These are phyloP conservation scores for Bromus sterilis DNA, from an alignment of 176 grass and related monocot genomes.

Conservation along the genomic window DNA sequence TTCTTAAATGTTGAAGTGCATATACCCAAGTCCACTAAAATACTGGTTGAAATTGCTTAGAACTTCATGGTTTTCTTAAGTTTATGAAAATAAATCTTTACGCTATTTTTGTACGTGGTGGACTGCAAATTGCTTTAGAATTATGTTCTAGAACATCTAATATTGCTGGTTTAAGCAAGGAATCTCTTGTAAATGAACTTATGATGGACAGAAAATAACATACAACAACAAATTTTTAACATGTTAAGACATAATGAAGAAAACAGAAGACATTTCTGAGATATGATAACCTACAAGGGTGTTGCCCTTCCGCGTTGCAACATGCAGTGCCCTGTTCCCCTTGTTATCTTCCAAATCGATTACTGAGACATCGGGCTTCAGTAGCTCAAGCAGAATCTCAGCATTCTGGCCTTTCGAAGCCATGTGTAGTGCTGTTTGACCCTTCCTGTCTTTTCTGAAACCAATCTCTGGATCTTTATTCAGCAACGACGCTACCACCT, in stretches of 20 bases:
- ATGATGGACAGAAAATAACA: slow-evolving; percentile 6
- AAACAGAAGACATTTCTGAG: slow-evolving; percentile 12
- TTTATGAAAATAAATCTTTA: neutral
- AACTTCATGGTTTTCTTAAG: neutral
- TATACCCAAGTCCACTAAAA: neutral
- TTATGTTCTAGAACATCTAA: neutral
- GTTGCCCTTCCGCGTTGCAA: slow-evolving; percentile 88
- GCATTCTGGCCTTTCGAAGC: slow-evolving; percentile 90
- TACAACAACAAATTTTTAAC: neutral
- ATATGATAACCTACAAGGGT: slow-evolving; percentile 47
- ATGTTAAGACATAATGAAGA: neutral
- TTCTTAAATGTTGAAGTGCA: neutral
- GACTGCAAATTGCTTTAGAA: neutral
- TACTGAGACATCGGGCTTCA: slow-evolving; percentile 69
- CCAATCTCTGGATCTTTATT: slow-evolving; percentile 78
- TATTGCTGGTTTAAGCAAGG: neutral
- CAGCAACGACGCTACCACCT: slow-evolving; percentile 67
- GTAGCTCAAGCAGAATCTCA: slow-evolving; percentile 62
- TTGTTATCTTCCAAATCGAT: slow-evolving; percentile 81
- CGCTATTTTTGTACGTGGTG: neutral
- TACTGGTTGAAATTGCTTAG: neutral
- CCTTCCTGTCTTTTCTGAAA: slow-evolving; percentile 93
- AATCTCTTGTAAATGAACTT: slow-evolving; percentile 8
- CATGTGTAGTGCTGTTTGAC: slow-evolving; percentile 94
- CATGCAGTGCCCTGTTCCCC: slow-evolving; percentile 79